Conservation (phyloP, 2,329 filamentous ascomycete genomes). For the Sporothrix variecibatus region DNA sequence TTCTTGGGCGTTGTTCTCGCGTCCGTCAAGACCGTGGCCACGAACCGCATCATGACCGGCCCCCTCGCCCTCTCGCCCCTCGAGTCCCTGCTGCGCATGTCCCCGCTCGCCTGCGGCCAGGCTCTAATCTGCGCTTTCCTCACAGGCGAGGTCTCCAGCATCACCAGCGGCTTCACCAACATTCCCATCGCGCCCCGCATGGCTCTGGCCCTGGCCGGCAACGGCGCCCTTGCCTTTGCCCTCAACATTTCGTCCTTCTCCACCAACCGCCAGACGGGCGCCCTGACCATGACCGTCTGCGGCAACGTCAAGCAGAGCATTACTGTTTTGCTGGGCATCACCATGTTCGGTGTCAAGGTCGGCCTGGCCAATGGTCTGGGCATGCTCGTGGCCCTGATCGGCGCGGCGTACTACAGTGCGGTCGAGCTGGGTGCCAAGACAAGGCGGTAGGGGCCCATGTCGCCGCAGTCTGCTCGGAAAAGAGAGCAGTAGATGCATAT, state of each 20-base stretch:
- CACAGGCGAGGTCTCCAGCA: slow-evolving; percentile 52
- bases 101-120: slow-evolving; percentile 59
- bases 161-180: slow-evolving; percentile 16
- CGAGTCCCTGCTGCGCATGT: slow-evolving; percentile 63
- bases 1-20: slow-evolving; percentile 57
- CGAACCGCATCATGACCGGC: slow-evolving; percentile 66
- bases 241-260: slow-evolving; percentile 60
- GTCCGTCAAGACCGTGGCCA: slow-evolving; percentile 62
- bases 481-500: not conserved
- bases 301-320: slow-evolving; percentile 61
- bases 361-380: slow-evolving; percentile 56
- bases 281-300: slow-evolving; percentile 60
- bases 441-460: slow-evolving; percentile 7
- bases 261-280: slow-evolving; percentile 58
- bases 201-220: slow-evolving; percentile 47
- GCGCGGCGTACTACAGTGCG: slow-evolving; percentile 59
- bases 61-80: slow-evolving; percentile 58
- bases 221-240: slow-evolving; percentile 56
- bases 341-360: slow-evolving; percentile 53
- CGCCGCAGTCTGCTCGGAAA: not conserved
- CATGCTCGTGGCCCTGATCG: slow-evolving; percentile 55
- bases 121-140: slow-evolving; percentile 53
- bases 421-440: slow-evolving; percentile 47
- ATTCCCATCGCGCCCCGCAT: slow-evolving; percentile 31
- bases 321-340: slow-evolving; percentile 56